Percentiles rank a stretch among this genome's conserved stretches.
Conservation (phyloP, 768 basidiomycete genomes). For the Hypholoma sublateritium region DNA sequence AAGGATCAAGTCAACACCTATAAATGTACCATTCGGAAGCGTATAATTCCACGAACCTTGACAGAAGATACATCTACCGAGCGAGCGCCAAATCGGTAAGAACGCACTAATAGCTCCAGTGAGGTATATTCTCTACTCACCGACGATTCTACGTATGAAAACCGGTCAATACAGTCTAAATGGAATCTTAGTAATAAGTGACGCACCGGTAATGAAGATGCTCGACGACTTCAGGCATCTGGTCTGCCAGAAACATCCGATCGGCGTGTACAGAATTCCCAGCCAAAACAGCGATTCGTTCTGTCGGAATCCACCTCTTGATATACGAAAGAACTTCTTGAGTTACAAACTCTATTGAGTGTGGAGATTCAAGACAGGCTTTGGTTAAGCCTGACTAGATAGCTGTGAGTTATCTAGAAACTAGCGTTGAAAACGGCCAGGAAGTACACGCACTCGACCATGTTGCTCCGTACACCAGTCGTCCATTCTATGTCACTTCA, state of each 20-base stretch:
- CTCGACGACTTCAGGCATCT: slow-evolving; percentile 80
- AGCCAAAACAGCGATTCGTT: slow-evolving; percentile 67
- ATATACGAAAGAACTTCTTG: slow-evolving; percentile 71
- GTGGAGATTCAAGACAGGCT: slow-evolving; percentile 72
- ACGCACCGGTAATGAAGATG: slow-evolving; percentile 79
- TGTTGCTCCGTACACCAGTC: slow-evolving; percentile 88
- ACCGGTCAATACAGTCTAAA: background rate
- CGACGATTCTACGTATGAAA: slow-evolving; percentile 58
- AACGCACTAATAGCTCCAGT: background rate
- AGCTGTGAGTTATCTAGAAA: background rate
- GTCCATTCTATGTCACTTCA: slow-evolving; percentile 60
- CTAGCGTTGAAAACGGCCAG: background rate
- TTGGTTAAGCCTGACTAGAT: slow-evolving; percentile 77
- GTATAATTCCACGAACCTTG: slow-evolving; percentile 46
- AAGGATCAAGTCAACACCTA: background rate
- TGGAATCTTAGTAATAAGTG: background rate
- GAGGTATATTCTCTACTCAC: slow-evolving; percentile 38
- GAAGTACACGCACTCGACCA: slow-evolving; percentile 49
- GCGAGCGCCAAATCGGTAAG: background rate
- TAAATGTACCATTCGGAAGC: background rate
- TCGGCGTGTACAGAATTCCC: slow-evolving; percentile 89
- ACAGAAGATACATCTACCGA: slow-evolving; percentile 77
- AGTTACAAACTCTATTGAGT: slow-evolving; percentile 60
- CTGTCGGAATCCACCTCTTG: slow-evolving; percentile 78
- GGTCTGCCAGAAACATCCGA: slow-evolving; percentile 63